A percentile compares a stretch with the other conserved stretches of the same genome.
Conservation (phyloP, 148 eudicot species). For the Heliosperma pusillum region DNA sequence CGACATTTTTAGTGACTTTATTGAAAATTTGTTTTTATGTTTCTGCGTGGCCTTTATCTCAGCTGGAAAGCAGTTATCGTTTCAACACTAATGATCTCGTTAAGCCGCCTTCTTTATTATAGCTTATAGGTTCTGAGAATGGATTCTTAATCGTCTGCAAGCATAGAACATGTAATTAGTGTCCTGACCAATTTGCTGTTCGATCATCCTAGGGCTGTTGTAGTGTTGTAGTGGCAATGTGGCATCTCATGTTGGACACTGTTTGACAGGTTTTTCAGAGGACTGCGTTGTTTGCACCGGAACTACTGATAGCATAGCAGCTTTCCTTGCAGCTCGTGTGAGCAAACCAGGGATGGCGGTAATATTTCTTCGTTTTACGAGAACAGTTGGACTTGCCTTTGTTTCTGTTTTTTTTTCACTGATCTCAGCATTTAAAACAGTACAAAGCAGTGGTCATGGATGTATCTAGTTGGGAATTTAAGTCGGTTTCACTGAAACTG, state of each 20-base stretch:
- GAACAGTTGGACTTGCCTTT: not conserved
- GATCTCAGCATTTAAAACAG: not conserved
- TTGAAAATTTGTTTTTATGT: no score
- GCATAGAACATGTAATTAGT: not conserved
- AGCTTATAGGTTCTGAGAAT: not conserved
- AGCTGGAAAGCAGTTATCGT: no score
- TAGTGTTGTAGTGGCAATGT: not conserved
- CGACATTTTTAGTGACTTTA: no score
- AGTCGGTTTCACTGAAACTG: not conserved
- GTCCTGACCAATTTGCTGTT: not conserved
- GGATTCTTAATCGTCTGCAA: not conserved
- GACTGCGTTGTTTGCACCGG: constrained; percentile 85
- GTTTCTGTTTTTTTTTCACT: not conserved
- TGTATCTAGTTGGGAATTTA: not conserved
- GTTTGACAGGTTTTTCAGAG: constrained; percentile 62
- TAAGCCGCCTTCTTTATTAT: not conserved
- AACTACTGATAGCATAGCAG: constrained; percentile 99
- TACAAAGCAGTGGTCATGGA: not conserved
- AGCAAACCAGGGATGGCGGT: constrained; percentile 91
- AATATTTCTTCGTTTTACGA: constrained; percentile 23
- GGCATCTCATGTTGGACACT: constrained; percentile 14
- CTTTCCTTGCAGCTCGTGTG: constrained; percentile 94
- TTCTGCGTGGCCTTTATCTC: no score
- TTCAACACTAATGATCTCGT: no score
- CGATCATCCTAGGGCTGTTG: not conserved